phyloP scores from a whole-genome alignment of 768 basidiomycete genomes.

The Cantharellus cinnabarinus region DNA sequence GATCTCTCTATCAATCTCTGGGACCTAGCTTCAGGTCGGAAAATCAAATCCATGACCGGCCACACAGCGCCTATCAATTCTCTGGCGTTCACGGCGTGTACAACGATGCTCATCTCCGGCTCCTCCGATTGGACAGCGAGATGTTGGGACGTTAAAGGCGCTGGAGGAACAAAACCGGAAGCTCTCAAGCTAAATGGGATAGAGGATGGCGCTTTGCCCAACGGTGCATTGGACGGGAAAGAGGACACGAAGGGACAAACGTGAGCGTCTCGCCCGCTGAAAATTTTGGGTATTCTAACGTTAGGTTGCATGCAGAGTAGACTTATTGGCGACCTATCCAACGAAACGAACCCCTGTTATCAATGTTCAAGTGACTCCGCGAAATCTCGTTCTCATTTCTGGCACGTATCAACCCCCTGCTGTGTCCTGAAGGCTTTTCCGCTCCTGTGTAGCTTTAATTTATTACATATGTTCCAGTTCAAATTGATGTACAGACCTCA shows the following conservation, averaged over 20 bases:
- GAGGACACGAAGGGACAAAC: slow-evolving; percentile 44
- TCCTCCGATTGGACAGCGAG: slow-evolving; percentile 89
- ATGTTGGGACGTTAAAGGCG: slow-evolving; percentile 87
- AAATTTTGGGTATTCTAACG: neutral
- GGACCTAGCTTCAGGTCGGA: slow-evolving; percentile 88
- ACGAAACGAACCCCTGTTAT: slow-evolving; percentile 91
- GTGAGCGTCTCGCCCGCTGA: slow-evolving; percentile 25
- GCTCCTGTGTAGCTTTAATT: no score
- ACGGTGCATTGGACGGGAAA: slow-evolving; percentile 10
- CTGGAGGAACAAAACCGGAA: slow-evolving; percentile 36
- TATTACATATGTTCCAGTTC: no score
- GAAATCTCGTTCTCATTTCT: slow-evolving; percentile 80
- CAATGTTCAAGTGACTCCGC: slow-evolving; percentile 82
- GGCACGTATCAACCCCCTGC: slow-evolving; percentile 30
- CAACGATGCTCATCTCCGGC: slow-evolving; percentile 75
- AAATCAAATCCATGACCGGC: slow-evolving; percentile 91
- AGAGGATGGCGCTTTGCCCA: slow-evolving; percentile 7
- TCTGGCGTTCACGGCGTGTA: slow-evolving; percentile 81
- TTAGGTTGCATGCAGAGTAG: slow-evolving; percentile 30
- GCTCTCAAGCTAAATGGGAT: slow-evolving; percentile 7
- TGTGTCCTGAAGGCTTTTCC: neutral
- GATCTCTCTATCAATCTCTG: slow-evolving; percentile 89
- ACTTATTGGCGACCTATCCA: slow-evolving; percentile 76
- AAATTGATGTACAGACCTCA: no score
- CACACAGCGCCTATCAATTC: slow-evolving; percentile 81